Percentiles rank a stretch among this genome's conserved stretches.
Evolutionary conservation across 148 eudicot genomes (phyloP).

Genomic region (Rhododendron williamsianum): DNA sequence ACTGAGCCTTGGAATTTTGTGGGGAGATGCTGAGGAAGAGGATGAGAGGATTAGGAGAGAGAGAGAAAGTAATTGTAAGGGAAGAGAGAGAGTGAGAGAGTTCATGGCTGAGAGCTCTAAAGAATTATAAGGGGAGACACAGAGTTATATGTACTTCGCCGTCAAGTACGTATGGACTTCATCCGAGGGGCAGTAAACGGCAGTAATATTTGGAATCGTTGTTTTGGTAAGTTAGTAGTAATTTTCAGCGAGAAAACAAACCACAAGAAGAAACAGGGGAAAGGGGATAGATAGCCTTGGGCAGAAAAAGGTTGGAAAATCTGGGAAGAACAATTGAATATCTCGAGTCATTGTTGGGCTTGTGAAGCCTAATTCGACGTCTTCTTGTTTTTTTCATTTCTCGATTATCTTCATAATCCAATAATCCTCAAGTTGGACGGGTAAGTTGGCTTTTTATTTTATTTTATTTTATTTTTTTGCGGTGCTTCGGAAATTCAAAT

Average conservation of each 20-base stretch:
- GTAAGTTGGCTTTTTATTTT: no score
- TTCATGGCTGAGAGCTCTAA: background rate
- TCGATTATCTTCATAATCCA: no score
- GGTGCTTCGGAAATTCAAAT: no score
- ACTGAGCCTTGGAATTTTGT: conserved; percentile 5
- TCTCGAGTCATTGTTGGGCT: background rate
- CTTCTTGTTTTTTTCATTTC: no score
- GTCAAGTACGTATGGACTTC: background rate
- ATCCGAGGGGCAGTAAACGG: background rate
- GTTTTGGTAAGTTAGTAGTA: no score
- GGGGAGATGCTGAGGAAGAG: background rate
- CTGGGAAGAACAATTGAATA: no score
- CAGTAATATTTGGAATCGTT: background rate
- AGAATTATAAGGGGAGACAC: background rate
- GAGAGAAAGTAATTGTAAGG: background rate
- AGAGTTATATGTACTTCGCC: no score
- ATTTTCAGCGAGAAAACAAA: background rate
- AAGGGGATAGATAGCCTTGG: background rate
- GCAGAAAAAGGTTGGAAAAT: no score
- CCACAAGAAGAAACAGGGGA: background rate
- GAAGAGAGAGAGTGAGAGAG: background rate
- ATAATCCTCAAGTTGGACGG: no score
- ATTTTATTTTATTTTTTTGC: no score
- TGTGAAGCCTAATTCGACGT: no score
- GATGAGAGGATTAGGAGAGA: background rate